Evolutionary conservation across 768 basidiomycete genomes (phyloP).

Genomic region (Boletus reticulatus): DNA sequence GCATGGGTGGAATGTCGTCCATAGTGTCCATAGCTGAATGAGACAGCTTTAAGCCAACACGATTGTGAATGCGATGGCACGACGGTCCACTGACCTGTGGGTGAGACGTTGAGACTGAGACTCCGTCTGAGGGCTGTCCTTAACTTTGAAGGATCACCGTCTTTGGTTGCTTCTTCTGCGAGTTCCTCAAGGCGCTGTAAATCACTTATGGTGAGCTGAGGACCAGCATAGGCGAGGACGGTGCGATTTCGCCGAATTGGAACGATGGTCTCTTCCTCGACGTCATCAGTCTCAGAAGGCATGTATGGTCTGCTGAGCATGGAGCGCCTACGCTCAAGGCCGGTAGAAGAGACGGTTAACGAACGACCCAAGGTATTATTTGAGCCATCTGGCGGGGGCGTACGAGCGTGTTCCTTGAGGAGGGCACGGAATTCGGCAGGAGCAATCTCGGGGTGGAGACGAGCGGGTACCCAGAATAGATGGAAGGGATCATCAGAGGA

Average conservation of each 20-base stretch:
- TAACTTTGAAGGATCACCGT: conserved; percentile 78
- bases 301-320: conserved; percentile 95
- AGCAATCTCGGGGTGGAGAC: conserved; percentile 95
- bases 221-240: conserved; percentile 63
- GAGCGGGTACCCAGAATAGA: conserved; percentile 98
- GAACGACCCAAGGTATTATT: conserved; percentile 39
- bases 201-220: conserved; percentile 90
- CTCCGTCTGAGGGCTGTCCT: conserved; percentile 80
- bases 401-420: conserved; percentile 86
- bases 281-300: conserved; percentile 73
- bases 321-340: conserved; percentile 81
- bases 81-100: conserved; percentile 63
- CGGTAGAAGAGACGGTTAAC: conserved; percentile 40
- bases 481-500: conserved; percentile 77
- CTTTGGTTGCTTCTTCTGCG: conserved; percentile 84
- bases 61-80: conserved; percentile 2
- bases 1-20: conserved; percentile 64
- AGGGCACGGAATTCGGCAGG: conserved; percentile 95
- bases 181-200: conserved; percentile 92
- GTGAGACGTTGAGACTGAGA: conserved; percentile 82
- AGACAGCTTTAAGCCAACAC: conserved; percentile 21
- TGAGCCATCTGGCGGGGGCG: conserved; percentile 51
- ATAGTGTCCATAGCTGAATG: conserved; percentile 61
- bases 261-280: conserved; percentile 69
- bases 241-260: conserved; percentile 69